These are phyloP conservation scores for Platanthera zijinensis DNA, from an alignment of 106 monocot species.

Conservation along the genomic window DNA sequence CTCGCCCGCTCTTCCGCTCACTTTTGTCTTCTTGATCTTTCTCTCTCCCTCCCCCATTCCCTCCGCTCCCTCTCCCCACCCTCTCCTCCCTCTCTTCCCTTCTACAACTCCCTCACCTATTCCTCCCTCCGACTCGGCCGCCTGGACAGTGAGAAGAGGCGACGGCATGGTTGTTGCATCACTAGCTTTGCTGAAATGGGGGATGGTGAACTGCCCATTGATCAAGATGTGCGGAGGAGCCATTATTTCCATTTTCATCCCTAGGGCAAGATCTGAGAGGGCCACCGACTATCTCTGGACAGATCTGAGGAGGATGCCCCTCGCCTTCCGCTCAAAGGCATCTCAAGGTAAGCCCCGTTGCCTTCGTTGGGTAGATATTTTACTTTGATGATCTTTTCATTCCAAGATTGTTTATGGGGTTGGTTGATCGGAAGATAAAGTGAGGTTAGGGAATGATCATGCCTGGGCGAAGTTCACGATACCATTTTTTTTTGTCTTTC, in stretches of 20 bases:
- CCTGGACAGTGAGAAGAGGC: too few species aligned
- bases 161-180: too few species aligned
- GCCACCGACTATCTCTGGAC: constrained; percentile 39
- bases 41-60: too few species aligned
- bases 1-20: too few species aligned
- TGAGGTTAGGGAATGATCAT: not conserved
- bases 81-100: too few species aligned
- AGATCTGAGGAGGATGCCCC: constrained; percentile 20
- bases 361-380: not conserved
- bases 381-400: not conserved
- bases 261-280: constrained; percentile 11
- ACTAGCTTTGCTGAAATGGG: too few species aligned
- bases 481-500: not conserved
- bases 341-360: constrained; percentile 7
- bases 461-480: not conserved
- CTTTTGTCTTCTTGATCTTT: too few species aligned
- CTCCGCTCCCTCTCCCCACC: too few species aligned
- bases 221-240: constrained; percentile 21
- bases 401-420: not conserved
- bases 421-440: not conserved
- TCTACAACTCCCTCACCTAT: too few species aligned
- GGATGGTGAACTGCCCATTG: too few species aligned
- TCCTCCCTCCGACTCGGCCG: too few species aligned
- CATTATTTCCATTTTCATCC: constrained; percentile 17
- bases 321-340: too few species aligned